These are phyloP conservation scores for Paraleonurus japonicus DNA, from an alignment of 257 asterid genomes.

Conservation along the genomic window DNA sequence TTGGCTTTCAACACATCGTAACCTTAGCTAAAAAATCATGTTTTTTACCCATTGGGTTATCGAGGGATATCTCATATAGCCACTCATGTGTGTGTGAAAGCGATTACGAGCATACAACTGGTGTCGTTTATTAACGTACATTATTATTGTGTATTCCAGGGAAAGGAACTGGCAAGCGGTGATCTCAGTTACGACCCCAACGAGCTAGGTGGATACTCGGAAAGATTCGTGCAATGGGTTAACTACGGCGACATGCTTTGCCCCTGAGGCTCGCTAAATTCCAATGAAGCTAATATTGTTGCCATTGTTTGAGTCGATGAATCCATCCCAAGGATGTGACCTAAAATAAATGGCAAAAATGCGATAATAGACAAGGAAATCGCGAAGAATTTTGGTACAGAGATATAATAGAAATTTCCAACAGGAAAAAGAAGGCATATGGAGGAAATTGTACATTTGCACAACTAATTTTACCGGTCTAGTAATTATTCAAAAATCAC, in stretches of 20 bases:
- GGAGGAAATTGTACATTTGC: conserved; percentile 47
- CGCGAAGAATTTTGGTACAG: conserved; percentile 38
- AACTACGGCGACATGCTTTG: conserved; percentile 48
- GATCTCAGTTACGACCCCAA: conserved; percentile 35
- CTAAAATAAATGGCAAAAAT: conserved; percentile 32
- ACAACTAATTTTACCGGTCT: conserved; percentile 31
- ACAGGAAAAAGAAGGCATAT: conserved; percentile 14
- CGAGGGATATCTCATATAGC: no score
- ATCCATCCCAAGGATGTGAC: conserved; percentile 68
- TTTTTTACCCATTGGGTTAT: no score
- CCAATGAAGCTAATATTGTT: conserved; percentile 11
- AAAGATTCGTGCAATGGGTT: conserved; percentile 73
- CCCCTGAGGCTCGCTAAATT: conserved; percentile 34
- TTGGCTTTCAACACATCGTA: conserved; percentile 19
- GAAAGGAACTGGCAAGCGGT: conserved; percentile 39
- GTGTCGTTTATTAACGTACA: not conserved
- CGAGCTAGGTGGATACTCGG: conserved; percentile 43
- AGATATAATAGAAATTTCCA: conserved; percentile 16
- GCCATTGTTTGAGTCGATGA: conserved; percentile 27
- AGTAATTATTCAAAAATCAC: conserved; percentile 13
- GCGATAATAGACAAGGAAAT: conserved; percentile 12
- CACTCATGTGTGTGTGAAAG: no score
- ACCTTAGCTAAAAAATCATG: no score
- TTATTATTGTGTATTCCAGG: conserved; percentile 32
- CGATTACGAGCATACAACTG: not conserved